Evolutionary conservation across 2,329 filamentous ascomycete genomes (phyloP).

Genomic region (Camillea tinctor): DNA sequence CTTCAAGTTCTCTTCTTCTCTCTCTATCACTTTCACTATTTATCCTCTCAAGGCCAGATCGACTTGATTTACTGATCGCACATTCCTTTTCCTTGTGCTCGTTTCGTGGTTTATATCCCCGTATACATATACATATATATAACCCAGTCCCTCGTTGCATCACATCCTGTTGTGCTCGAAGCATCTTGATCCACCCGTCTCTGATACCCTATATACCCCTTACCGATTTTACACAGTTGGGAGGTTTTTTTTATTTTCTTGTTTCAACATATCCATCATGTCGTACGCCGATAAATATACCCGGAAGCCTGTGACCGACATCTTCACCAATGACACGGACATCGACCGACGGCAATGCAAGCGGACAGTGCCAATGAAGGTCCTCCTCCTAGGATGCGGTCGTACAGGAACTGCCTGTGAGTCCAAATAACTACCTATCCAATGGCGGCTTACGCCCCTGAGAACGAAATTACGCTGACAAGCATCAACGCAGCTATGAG

Average conservation of each 20-base stretch:
- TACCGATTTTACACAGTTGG: background rate
- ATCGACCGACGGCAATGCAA: constrained; percentile 66
- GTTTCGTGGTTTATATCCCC: background rate
- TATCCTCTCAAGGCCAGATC: background rate
- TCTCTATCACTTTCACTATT: background rate
- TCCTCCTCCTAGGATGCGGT: constrained; percentile 67
- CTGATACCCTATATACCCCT: background rate
- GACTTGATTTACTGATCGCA: background rate
- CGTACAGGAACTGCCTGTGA: constrained; percentile 70
- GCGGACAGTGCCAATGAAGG: constrained; percentile 69
- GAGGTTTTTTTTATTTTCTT: background rate
- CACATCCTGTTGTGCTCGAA: background rate
- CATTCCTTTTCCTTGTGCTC: background rate
- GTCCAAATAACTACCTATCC: constrained; percentile 30
- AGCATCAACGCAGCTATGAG: constrained; percentile 51
- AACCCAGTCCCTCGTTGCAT: background rate
- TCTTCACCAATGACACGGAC: constrained; percentile 65
- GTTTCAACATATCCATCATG: constrained; percentile 17
- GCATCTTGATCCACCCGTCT: background rate
- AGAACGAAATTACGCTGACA: background rate
- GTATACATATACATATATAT: background rate
- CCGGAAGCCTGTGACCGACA: constrained; percentile 51
- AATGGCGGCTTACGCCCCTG: constrained; percentile 2
- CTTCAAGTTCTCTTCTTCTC: background rate
- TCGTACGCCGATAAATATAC: constrained; percentile 32